Conservation (phyloP, 2,329 filamentous ascomycete species). For the Colletotrichum tamarilloi region DNA sequence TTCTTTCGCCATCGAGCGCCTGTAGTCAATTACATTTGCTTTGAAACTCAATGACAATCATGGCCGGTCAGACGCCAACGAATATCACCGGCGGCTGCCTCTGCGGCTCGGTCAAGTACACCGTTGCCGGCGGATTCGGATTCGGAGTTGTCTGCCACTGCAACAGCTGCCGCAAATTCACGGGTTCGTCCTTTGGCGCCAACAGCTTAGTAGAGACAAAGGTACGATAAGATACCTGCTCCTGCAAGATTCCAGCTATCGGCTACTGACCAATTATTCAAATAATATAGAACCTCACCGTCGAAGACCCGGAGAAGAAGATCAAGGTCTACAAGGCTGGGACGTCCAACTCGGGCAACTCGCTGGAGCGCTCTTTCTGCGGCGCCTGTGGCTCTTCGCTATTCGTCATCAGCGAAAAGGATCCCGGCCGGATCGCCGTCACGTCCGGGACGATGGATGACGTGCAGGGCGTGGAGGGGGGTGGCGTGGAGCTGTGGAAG, state of each 20-base stretch:
- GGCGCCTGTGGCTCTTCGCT: constrained; percentile 1
- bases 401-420: not conserved
- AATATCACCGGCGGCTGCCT: not conserved
- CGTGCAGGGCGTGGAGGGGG: not conserved
- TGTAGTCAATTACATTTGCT: not conserved
- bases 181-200: constrained; percentile 2
- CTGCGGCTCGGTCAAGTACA: constrained; percentile 4
- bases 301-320: not conserved
- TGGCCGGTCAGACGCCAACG: not conserved
- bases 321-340: not conserved
- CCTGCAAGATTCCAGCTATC: no score
- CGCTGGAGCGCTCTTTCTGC: constrained; percentile 1
- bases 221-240: not conserved
- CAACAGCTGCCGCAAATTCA: constrained; percentile 11
- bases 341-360: not conserved
- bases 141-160: constrained; percentile 15
- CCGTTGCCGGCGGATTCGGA: not conserved
- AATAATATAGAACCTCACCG: not conserved
- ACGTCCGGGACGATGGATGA: constrained; percentile 10
- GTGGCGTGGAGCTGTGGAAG: not conserved
- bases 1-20: not conserved
- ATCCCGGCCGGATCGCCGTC: not conserved
- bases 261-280: not conserved
- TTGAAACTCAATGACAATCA: not conserved
- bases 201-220: constrained; percentile 6